Base-by-base conservation (phyloP, 441 rosid species). In the Cnidoscolus chayamansa region DNA sequence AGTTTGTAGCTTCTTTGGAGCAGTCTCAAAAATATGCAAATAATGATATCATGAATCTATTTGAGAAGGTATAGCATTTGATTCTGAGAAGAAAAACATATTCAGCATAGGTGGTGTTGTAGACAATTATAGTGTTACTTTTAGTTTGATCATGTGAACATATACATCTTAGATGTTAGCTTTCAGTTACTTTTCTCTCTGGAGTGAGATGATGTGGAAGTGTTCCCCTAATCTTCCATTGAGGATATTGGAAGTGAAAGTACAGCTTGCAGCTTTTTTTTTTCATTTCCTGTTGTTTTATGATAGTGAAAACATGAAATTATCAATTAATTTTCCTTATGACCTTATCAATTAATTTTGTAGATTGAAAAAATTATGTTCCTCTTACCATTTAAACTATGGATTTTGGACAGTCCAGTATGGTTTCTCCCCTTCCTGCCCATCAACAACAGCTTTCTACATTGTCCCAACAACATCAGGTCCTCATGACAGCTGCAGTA, bases 391-490 rank as follows among this genome's bases (percentile, higher is more conserved):
- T 77, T 73, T 49, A 61, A 16, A 7, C 70, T 50, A 12, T 58
- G 64, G 56, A 70, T 30, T 72, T 74, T 78, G 56, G 70, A 71
- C 85, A 86, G 91, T 74, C 90, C 65, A 74, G 68, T 67, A 77
- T 68, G 77, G 70, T 58, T 47, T 72, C 87, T 71, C 83, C 88
- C 40, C 74, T 82, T 71, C 73, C 86, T 25, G 55, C 75, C 65
- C 84, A 80, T 58, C 86, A 80, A 19, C 86, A 87, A 50, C 85
- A 80, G 65, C 63, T 74, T 57, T 67, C 83, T 51, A 72, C 61
- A 78, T 75, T 58, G 30, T 63, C 84, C 55, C 86, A 80, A 35
- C 84, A 84, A 56, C 85, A 81, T 59, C 68, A 82, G 20, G 48
- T 76, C 53, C 20, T 35, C 19, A 48, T 56, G 74, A 71, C 76